Percentiles rank a stretch among this genome's conserved stretches.
phyloP scores from a whole-genome alignment of 148 eudicot genomes.

The Cornus kousa region DNA sequence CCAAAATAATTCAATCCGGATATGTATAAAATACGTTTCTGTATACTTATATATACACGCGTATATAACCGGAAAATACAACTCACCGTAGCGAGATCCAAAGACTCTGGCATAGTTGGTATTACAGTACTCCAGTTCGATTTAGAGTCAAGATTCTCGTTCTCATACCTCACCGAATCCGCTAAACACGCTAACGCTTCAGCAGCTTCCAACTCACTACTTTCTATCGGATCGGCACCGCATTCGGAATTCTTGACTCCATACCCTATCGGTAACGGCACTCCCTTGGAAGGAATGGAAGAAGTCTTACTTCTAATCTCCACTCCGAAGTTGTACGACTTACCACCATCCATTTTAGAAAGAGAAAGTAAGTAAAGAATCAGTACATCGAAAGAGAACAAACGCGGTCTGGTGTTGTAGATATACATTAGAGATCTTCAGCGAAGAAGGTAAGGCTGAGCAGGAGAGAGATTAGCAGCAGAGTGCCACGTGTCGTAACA shows the following conservation, averaged over 20 bases:
- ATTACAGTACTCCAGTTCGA: not conserved
- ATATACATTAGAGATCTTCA: too few species aligned
- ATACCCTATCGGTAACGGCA: not conserved
- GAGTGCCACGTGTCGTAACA: conserved; percentile 14
- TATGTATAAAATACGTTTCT: too few species aligned
- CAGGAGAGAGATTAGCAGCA: not conserved
- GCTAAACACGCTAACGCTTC: conserved; percentile 41
- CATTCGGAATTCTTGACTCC: too few species aligned
- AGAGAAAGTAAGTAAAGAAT: not conserved
- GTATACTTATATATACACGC: too few species aligned
- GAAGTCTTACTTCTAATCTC: not conserved
- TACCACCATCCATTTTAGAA: too few species aligned
- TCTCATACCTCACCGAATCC: not conserved
- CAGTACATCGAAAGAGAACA: not conserved
- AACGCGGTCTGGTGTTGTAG: too few species aligned
- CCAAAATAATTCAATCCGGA: too few species aligned
- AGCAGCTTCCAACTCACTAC: conserved; percentile 49
- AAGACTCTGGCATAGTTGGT: not conserved
- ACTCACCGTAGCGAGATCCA: too few species aligned
- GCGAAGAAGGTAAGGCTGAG: not conserved
- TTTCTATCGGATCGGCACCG: not conserved
- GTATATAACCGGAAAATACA: too few species aligned
- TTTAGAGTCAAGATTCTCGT: too few species aligned
- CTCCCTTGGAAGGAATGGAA: not conserved
- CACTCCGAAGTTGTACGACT: too few species aligned